These are phyloP conservation scores for Aegle marmelos DNA, from an alignment of 345 rosid genomes.

Conservation along the genomic window DNA sequence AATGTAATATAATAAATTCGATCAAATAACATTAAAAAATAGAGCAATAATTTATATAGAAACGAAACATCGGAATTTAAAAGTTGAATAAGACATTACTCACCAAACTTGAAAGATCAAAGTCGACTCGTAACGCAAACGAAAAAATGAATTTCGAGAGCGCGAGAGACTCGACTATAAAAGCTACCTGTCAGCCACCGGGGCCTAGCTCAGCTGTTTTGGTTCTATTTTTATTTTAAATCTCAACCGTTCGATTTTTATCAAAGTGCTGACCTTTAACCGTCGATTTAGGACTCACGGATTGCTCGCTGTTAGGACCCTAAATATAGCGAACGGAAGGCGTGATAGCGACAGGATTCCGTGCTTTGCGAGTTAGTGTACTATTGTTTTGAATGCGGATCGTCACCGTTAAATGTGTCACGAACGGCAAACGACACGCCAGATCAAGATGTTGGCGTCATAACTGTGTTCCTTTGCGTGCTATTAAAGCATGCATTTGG, in stretches of 20 bases:
- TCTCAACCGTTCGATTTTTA: slow-evolving; percentile 13
- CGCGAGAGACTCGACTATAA: neutral
- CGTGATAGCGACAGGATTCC: neutral
- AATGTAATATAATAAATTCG: neutral
- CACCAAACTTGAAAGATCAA: slow-evolving; percentile 9
- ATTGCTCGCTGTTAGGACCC: neutral
- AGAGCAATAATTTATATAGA: neutral
- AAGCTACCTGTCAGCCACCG: slow-evolving; percentile 18
- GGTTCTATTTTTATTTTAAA: neutral
- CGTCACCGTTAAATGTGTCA: neutral
- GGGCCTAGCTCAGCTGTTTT: slow-evolving; percentile 19
- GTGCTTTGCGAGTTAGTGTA: neutral
- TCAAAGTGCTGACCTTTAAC: neutral
- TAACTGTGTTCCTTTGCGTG: neutral
- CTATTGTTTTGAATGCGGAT: neutral
- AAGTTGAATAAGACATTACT: slow-evolving; percentile 7
- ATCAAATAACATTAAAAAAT: neutral
- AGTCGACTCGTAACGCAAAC: neutral
- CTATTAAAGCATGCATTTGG: neutral
- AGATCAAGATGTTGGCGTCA: neutral
- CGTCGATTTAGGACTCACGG: neutral
- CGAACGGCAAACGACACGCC: neutral
- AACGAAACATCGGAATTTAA: neutral
- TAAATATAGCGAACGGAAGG: neutral
- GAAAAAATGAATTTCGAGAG: neutral